Percentiles rank a stretch among this genome's conserved stretches.
Evolutionary conservation across 345 rosid genomes (phyloP).

Genomic region (Camelina sativa): DNA sequence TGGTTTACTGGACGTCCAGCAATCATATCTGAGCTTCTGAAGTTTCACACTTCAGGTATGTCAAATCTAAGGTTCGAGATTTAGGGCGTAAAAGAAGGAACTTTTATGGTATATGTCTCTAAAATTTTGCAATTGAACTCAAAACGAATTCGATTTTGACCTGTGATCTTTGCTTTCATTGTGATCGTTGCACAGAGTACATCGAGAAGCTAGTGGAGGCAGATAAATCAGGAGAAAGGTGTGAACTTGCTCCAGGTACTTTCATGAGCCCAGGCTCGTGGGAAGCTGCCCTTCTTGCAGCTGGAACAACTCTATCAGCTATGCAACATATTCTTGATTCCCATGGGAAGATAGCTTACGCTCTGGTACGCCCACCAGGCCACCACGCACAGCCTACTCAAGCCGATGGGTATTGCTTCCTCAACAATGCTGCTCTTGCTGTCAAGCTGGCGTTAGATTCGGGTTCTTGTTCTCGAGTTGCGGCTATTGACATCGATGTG

Average conservation of each 20-base stretch:
- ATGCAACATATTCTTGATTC: slow-evolving; percentile 74
- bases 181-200: slow-evolving; percentile 53
- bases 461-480: slow-evolving; percentile 58
- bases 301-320: slow-evolving; percentile 78
- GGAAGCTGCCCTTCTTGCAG: slow-evolving; percentile 79
- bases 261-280: slow-evolving; percentile 82
- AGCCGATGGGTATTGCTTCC: slow-evolving; percentile 93
- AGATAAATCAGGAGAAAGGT: slow-evolving; percentile 59
- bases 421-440: slow-evolving; percentile 83
- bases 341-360: slow-evolving; percentile 63
- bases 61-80: background rate
- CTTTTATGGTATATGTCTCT: background rate
- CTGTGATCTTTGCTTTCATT: slow-evolving; percentile 3
- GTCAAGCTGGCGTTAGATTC: slow-evolving; percentile 67
- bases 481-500: slow-evolving; percentile 82
- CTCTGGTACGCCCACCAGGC: slow-evolving; percentile 93
- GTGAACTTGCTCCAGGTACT: slow-evolving; percentile 65
- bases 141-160: background rate
- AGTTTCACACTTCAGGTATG: slow-evolving; percentile 72
- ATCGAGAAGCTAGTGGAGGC: slow-evolving; percentile 61
- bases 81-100: background rate
- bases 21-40: slow-evolving; percentile 58
- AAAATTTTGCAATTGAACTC: background rate
- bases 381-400: slow-evolving; percentile 90
- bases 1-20: slow-evolving; percentile 73